Evolutionary conservation across 2,329 filamentous ascomycete species (phyloP).

Genomic region (Fusarium albosuccineum): DNA sequence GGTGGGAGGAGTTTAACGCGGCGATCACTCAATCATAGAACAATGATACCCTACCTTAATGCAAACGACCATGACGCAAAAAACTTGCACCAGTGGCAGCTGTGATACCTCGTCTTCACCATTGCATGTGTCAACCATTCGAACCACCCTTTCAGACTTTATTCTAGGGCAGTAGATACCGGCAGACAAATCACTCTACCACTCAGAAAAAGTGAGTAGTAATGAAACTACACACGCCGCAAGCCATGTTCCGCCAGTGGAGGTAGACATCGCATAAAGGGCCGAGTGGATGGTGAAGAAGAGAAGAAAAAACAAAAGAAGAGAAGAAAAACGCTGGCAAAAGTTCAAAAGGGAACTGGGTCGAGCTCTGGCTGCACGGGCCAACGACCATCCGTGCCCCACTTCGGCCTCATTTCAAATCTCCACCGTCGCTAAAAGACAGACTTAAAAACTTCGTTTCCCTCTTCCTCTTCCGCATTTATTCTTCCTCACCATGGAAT

Average conservation of each 20-base stretch:
- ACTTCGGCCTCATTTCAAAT: conserved; percentile 40
- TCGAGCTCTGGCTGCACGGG: conserved; percentile 30
- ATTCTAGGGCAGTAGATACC: conserved; percentile 92
- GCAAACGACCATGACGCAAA: conserved; percentile 18
- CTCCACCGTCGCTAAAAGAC: conserved; percentile 26
- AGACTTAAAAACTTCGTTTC: conserved; percentile 18
- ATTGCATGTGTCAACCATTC: conserved; percentile 79
- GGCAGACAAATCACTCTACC: conserved; percentile 76
- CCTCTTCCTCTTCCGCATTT: conserved; percentile 23
- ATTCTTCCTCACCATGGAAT: conserved; percentile 71
- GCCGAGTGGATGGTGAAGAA: conserved; percentile 48
- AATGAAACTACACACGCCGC: conserved; percentile 66
- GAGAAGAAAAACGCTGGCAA: conserved; percentile 47
- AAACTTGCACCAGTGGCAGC: neutral
- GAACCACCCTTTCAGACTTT: conserved; percentile 83
- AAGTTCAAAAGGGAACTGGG: conserved; percentile 22
- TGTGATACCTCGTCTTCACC: neutral
- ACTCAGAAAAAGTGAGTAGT: conserved; percentile 63
- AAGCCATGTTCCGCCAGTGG: conserved; percentile 44
- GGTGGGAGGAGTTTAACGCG: conserved; percentile 53
- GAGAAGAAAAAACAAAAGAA: conserved; percentile 42
- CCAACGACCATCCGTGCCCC: conserved; percentile 42
- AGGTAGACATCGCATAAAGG: conserved; percentile 48
- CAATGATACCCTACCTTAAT: conserved; percentile 47
- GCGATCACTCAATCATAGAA: conserved; percentile 50